Conservation (phyloP, 2,329 filamentous ascomycete genomes). For the Geosmithia putterillii region DNA sequence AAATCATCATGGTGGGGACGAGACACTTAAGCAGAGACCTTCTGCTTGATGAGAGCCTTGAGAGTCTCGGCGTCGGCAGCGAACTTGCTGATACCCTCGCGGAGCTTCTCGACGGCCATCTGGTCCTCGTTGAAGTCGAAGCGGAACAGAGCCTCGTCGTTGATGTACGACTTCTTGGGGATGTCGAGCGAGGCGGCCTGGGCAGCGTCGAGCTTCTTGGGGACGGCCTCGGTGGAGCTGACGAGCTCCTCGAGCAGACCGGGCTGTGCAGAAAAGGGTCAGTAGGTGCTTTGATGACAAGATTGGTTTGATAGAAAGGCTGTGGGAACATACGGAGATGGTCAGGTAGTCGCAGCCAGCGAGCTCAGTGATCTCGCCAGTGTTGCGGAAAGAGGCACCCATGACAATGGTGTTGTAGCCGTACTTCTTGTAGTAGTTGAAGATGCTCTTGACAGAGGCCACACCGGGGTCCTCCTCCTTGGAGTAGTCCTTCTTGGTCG, state of each 20-base stretch:
- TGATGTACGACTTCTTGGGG: conserved; percentile 82
- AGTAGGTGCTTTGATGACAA: conserved; percentile 1
- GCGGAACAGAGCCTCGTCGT: conserved; percentile 81
- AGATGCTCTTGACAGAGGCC: conserved; percentile 84
- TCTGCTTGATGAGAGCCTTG: conserved; percentile 82
- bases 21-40: conserved; percentile 49
- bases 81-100: conserved; percentile 99
- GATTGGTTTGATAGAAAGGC: background rate
- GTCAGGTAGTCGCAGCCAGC: conserved; percentile 98
- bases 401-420: conserved; percentile 99
- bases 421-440: conserved; percentile 99
- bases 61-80: conserved; percentile 89
- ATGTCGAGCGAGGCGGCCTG: conserved; percentile 58
- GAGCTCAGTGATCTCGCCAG: conserved; percentile 94
- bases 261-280: conserved; percentile 38
- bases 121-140: conserved; percentile 99
- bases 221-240: conserved; percentile 70
- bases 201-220: conserved; percentile 80
- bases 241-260: conserved; percentile 87
- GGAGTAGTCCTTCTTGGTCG: conserved; percentile 85
- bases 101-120: conserved; percentile 98
- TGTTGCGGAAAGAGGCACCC: conserved; percentile 96
- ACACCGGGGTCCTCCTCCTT: conserved; percentile 92
- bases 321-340: conserved; percentile 60
- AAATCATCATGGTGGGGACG: background rate